phyloP scores from a whole-genome alignment of 768 basidiomycete species.

The Trametes cingulata region DNA sequence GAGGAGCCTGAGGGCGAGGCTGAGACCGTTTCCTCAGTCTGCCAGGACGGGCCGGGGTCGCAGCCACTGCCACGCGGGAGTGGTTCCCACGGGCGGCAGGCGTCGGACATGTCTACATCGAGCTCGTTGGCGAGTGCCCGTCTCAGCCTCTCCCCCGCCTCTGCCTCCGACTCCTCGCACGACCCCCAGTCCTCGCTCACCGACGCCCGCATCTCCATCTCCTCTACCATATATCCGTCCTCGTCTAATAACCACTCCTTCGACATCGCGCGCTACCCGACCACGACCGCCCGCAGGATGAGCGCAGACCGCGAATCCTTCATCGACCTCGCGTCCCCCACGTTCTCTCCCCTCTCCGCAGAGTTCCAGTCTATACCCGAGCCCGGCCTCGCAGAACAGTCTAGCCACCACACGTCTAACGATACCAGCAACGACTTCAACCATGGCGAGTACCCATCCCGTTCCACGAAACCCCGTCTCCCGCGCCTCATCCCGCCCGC shows the following conservation, averaged over 20 bases:
- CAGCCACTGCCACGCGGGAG: constrained; percentile 14
- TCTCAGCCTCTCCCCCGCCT: constrained; percentile 10
- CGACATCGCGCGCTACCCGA: constrained; percentile 18
- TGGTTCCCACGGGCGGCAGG: constrained; percentile 21
- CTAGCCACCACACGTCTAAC: constrained; percentile 1
- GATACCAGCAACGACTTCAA: constrained; percentile 10
- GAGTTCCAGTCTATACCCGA: constrained; percentile 18
- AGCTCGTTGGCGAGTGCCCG: constrained; percentile 4
- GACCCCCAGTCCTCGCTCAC: constrained; percentile 28
- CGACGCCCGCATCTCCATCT: constrained; percentile 45
- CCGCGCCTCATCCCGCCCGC: constrained; percentile 32
- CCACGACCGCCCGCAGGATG: constrained; percentile 29
- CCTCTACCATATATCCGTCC: constrained; percentile 38
- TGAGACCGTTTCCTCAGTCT: background rate
- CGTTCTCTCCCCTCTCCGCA: constrained; percentile 21
- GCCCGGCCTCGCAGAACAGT: constrained; percentile 2
- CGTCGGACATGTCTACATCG: constrained; percentile 12
- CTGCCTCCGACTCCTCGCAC: constrained; percentile 21
- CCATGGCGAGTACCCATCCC: constrained; percentile 13
- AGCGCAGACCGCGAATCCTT: constrained; percentile 46
- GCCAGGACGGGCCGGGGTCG: background rate
- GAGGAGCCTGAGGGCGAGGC: background rate
- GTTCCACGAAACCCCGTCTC: constrained; percentile 32
- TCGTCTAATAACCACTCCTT: constrained; percentile 32
- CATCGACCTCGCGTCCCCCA: constrained; percentile 46